Evolutionary conservation across 2,329 filamentous ascomycete species (phyloP).

Genomic region (Penicillium hordei): DNA sequence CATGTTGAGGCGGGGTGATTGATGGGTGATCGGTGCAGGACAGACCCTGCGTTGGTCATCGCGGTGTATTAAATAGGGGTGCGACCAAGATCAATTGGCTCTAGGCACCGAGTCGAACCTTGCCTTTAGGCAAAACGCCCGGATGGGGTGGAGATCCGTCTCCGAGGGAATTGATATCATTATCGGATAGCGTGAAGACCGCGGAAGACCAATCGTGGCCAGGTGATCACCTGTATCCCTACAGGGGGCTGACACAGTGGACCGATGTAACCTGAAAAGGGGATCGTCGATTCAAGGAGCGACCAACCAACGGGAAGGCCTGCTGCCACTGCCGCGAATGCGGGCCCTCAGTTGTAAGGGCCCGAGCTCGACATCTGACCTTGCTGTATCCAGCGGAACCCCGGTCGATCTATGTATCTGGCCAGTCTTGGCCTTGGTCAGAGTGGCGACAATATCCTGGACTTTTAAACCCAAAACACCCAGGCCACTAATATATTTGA

Average conservation of each 20-base stretch:
- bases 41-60: background rate
- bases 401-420: background rate
- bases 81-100: background rate
- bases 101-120: background rate
- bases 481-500: background rate
- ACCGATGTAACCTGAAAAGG: background rate
- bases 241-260: background rate
- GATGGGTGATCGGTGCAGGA: background rate
- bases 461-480: background rate
- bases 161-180: background rate
- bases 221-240: background rate
- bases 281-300: background rate
- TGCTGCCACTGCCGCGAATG: no score
- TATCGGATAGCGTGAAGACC: background rate
- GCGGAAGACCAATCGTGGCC: background rate
- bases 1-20: background rate
- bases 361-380: background rate
- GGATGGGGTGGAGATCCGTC: background rate
- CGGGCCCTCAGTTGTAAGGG: no score
- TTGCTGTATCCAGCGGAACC: background rate
- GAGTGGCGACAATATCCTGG: background rate
- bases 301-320: background rate
- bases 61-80: background rate
- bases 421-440: background rate
- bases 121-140: background rate